Conservation (phyloP, 345 rosid species). For the Brassica cretica region DNA sequence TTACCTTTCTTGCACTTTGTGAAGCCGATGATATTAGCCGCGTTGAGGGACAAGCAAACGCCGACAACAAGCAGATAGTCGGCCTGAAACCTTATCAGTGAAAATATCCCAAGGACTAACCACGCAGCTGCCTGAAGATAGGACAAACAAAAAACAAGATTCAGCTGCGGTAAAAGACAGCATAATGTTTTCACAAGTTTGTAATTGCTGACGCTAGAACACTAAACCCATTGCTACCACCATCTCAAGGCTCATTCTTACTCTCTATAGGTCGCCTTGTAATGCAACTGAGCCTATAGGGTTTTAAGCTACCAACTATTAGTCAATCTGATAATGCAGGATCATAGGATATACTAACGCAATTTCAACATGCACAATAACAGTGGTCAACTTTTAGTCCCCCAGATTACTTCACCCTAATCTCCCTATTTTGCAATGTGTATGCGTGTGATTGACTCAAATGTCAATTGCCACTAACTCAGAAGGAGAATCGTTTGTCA, state of each 20-base stretch:
- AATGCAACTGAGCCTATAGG: neutral
- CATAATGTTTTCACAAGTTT: neutral
- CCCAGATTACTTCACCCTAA: constrained; percentile 3
- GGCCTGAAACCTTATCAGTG: constrained; percentile 60
- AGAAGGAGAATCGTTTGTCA: neutral
- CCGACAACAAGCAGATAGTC: constrained; percentile 72
- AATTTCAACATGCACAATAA: neutral
- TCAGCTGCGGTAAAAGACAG: neutral
- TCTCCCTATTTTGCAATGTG: constrained; percentile 16
- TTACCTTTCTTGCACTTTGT: constrained; percentile 71
- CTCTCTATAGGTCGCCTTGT: constrained; percentile 12
- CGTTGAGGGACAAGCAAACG: constrained; percentile 60
- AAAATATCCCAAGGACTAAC: constrained; percentile 61
- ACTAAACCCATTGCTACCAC: constrained; percentile 11
- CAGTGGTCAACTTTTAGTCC: constrained; percentile 2
- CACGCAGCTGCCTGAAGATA: constrained; percentile 55
- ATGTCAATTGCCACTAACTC: neutral
- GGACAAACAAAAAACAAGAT: neutral
- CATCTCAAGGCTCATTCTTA: constrained; percentile 20
- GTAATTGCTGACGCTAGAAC: constrained; percentile 11
- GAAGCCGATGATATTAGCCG: constrained; percentile 72
- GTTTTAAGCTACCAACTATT: constrained; percentile 16
- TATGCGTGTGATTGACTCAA: neutral
- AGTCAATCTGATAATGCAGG: constrained; percentile 13
- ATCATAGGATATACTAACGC: constrained; percentile 10